Evolutionary conservation across 306 rosid species (phyloP), one percentile per base, ranked within the genome.

Genomic region (Acacia acuminata): DNA sequence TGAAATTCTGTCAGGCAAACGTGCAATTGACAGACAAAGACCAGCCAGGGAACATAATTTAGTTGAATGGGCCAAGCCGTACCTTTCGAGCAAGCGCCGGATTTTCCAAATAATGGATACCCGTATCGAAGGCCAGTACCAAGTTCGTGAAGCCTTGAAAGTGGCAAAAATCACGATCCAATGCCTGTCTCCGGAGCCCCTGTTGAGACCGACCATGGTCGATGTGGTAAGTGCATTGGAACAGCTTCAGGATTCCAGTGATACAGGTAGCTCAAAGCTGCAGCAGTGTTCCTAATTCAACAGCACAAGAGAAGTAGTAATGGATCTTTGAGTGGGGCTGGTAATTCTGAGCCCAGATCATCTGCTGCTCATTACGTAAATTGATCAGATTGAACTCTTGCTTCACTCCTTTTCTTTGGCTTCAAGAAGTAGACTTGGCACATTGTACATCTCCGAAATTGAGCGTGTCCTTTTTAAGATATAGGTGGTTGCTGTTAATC

Each of bases 51-150:
- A 30, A 30, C 32, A 30, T 1, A 96, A 69, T 78, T 84, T 96
- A 30, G 90, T 96, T 14, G 96, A 92, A 56, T 94, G 99, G 99
- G 96, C 93, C 40, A 96, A 92, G 80, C 98, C 98, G 30, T 92
- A 88, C 87, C 94, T 96, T 77, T 85, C 84, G 69, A 90, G 89
- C 90, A 92, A 92, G 77, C 90, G 99, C 34, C 81, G 79, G 71
- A 84, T 92, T 65, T 81, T 88, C 82, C 88, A 88, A 86, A 87
- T 96, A 2, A 84, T 96, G 86, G 99, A 96, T 68, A 76, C 89
- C 44, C 97, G 97, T 4, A 80, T 96, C 0, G 90, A 92, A 78
- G 97, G 97, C 71, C 97, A 94, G 74, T 96, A 94, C 83, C 71
- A 90, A 0, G 14, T 86, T 15, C 79, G 84, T 16, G 85, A 81